These are phyloP conservation scores for Parsonsia alboflavescens DNA, from an alignment of 257 asterid genomes.

Conservation along the genomic window DNA sequence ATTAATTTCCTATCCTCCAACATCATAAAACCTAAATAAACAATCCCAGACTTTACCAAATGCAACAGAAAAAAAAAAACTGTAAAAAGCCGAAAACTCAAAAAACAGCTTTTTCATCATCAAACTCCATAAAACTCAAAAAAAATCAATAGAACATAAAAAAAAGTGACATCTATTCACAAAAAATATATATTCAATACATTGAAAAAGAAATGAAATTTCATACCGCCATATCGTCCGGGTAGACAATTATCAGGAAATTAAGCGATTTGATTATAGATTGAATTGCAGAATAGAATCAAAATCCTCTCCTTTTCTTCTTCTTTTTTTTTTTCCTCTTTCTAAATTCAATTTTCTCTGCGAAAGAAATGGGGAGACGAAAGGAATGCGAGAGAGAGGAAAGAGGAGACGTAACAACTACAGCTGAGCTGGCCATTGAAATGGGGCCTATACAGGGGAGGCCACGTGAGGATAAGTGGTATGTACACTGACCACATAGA, in stretches of 20 bases:
- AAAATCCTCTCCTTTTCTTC: neutral
- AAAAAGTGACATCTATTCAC: neutral
- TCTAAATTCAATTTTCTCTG: neutral
- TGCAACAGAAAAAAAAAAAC: neutral
- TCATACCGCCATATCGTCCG: conserved; percentile 1
- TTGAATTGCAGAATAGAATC: neutral
- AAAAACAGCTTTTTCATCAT: neutral
- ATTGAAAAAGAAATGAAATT: neutral
- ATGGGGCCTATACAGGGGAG: neutral
- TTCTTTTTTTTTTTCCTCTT: neutral
- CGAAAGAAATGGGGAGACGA: neutral
- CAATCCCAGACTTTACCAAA: neutral
- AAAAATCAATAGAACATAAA: neutral
- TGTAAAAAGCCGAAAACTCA: neutral
- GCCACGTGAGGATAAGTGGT: neutral
- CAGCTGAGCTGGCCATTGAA: conserved; percentile 1
- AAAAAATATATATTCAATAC: neutral
- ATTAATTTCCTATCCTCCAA: neutral
- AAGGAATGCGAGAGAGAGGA: neutral
- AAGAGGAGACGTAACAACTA: neutral
- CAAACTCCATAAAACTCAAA: neutral
- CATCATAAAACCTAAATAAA: neutral
- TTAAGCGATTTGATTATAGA: neutral
- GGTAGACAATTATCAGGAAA: neutral
- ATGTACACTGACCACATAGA: neutral